Base-by-base conservation (phyloP, 768 basidiomycete genomes). In the Coprinellus micaceus region DNA sequence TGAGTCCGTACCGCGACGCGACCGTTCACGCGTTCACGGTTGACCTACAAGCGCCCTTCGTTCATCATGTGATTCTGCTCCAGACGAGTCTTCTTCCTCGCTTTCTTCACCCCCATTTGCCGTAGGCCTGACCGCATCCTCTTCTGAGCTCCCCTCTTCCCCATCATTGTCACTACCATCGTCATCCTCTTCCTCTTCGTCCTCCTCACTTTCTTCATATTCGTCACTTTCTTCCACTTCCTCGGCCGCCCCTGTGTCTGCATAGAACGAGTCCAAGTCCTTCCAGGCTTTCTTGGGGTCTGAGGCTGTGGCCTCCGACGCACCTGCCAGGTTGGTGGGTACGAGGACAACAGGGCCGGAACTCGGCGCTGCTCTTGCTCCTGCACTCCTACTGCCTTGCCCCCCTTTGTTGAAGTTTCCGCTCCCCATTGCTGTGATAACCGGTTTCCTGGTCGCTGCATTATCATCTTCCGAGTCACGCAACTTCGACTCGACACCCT, bases 241-340 rank as follows among this genome's bases (percentile, higher is more conserved):
- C 4, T 70, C 65, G 11, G 69, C 72, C 7, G 70, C 70, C 2
- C 65, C 66, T 7, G 63, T 65, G 7, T 69, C 71, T 0, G 77
- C 88, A 66, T 92, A 93, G 66, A 93, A 94, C 59, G 82, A 77
- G 63, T 93, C 88, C 61, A 93, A 69, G 69, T 93, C 81, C 66
- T 75, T 83, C 60, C 72, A 74, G 37, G 75, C 75, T 41, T 75
- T 80, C 55, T 76, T 77, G 51, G 73, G 67, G 25, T 70, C 71
- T 9, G 25, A 28, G 12, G 24, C 62, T 67, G 30, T 75, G 72
- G 25, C 70, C 66, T 28, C 72, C 74, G 28, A 29, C 17, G 83
- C 78, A 4, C 82, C 78, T 15, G 74, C 70, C 29, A 68, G 69
- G 11, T 71, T 73, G 0, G 75, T 73, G 19, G 87, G 85, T 1